phyloP scores from a whole-genome alignment of 441 rosid species.

The Erysimum cheiri region DNA sequence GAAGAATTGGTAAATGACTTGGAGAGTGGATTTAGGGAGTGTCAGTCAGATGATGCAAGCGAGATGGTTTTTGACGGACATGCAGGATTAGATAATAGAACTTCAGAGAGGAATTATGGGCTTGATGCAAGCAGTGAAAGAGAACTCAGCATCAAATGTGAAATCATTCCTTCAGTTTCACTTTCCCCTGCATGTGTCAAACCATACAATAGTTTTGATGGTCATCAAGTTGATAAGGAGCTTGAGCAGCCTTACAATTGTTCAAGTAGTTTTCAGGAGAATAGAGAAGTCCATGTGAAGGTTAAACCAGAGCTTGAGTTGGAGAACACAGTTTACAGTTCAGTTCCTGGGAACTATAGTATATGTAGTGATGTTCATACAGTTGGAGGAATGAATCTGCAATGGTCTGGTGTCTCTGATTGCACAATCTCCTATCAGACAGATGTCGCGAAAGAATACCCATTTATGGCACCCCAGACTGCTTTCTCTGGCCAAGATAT shows the following conservation, averaged over 20 bases:
- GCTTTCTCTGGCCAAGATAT: constrained; percentile 35
- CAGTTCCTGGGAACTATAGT: constrained; percentile 40
- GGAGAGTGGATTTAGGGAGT: constrained; percentile 47
- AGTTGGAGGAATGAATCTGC: constrained; percentile 40
- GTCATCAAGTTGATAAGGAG: constrained; percentile 38
- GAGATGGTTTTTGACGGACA: constrained; percentile 37
- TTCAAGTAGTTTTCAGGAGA: constrained; percentile 32
- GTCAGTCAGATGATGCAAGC: constrained; percentile 45
- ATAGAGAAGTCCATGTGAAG: constrained; percentile 18
- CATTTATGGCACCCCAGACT: constrained; percentile 32
- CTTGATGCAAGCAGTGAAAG: constrained; percentile 44
- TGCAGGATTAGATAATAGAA: constrained; percentile 38
- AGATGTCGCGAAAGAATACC: constrained; percentile 38
- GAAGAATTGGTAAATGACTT: constrained; percentile 42
- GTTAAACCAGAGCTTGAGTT: constrained; percentile 45
- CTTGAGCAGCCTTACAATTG: constrained; percentile 41
- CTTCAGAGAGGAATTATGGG: constrained; percentile 40
- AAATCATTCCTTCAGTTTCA: constrained; percentile 38
- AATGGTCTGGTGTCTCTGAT: constrained; percentile 33
- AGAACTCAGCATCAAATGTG: constrained; percentile 45
- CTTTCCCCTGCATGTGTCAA: constrained; percentile 36
- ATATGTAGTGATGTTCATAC: constrained; percentile 40
- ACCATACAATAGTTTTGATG: constrained; percentile 36
- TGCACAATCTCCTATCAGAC: constrained; percentile 19
- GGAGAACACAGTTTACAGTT: constrained; percentile 37